Conservation (phyloP, 495 filamentous ascomycete species). For the Neurospora africana region DNA sequence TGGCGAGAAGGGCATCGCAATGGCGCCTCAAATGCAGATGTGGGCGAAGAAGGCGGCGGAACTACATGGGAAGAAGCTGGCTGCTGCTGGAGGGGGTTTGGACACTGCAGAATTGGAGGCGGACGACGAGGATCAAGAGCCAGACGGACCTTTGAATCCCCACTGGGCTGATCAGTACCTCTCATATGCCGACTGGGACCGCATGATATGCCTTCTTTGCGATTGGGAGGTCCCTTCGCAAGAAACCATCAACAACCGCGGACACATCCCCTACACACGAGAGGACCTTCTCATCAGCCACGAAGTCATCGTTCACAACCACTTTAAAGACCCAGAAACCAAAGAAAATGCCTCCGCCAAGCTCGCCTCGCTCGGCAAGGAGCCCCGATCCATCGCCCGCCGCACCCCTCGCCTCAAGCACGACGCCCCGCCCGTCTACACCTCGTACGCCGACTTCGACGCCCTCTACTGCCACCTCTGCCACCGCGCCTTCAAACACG, state of each 20-base stretch:
- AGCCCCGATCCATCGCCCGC: constrained; percentile 16
- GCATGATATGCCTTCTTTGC: constrained; percentile 22
- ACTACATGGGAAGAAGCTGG: constrained; percentile 49
- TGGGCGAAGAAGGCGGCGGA: constrained; percentile 84
- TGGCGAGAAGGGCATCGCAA: constrained; percentile 40
- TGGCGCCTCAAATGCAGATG: constrained; percentile 65
- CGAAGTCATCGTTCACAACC: constrained; percentile 17
- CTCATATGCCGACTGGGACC: constrained; percentile 28
- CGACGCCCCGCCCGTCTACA: constrained; percentile 17
- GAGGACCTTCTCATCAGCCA: constrained; percentile 24
- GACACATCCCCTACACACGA: constrained; percentile 11
- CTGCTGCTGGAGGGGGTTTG: background rate
- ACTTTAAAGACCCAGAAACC: constrained; percentile 21
- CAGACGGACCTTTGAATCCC: constrained; percentile 9
- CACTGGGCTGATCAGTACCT: constrained; percentile 17
- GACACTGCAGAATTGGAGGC: background rate
- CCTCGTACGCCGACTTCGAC: constrained; percentile 59
- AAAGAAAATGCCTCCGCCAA: constrained; percentile 20
- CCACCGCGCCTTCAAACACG: constrained; percentile 58
- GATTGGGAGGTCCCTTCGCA: constrained; percentile 18
- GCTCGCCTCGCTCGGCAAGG: constrained; percentile 18
- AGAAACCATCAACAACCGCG: constrained; percentile 9
- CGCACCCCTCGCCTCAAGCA: constrained; percentile 18
- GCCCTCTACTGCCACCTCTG: constrained; percentile 71
- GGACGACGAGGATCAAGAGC: constrained; percentile 12